Evolutionary conservation across 2,329 filamentous ascomycete species (phyloP).

Genomic region (Beauveria sp.): DNA sequence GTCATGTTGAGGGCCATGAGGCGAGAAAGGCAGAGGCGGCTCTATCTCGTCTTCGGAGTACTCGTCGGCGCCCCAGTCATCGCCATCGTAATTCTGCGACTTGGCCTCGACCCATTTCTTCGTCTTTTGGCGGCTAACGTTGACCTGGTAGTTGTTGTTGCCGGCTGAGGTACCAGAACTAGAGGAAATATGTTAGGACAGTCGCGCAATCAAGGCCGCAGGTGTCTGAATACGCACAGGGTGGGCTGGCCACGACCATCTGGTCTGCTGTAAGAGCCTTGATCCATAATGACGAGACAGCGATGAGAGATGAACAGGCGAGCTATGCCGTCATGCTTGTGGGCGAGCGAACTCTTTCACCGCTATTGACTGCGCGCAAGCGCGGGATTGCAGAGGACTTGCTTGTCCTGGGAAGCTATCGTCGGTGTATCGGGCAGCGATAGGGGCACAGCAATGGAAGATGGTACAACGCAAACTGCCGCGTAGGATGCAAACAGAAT

Average conservation of each 20-base stretch:
- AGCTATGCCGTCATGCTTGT: conserved; percentile 1
- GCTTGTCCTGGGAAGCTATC: background rate
- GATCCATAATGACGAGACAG: conserved; percentile 5
- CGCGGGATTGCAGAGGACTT: background rate
- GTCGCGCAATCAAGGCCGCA: background rate
- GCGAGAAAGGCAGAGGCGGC: conserved; percentile 11
- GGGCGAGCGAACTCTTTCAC: background rate
- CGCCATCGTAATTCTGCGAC: conserved; percentile 78
- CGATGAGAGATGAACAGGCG: background rate
- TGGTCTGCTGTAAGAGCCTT: conserved; percentile 11
- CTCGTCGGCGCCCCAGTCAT: conserved; percentile 79
- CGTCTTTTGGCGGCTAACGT: conserved; percentile 83
- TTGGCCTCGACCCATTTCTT: conserved; percentile 94
- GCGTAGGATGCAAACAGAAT: background rate
- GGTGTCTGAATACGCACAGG: background rate
- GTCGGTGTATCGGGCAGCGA: background rate
- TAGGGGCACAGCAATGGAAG: background rate
- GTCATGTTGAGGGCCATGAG: conserved; percentile 2
- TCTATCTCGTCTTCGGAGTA: conserved; percentile 47
- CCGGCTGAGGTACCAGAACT: background rate
- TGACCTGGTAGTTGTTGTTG: conserved; percentile 59
- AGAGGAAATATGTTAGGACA: background rate
- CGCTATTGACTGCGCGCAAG: background rate
- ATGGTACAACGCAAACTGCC: background rate
- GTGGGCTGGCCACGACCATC: conserved; percentile 10